Conservation (phyloP, 805 yeast species). For the Yamadazyma philogaea region DNA sequence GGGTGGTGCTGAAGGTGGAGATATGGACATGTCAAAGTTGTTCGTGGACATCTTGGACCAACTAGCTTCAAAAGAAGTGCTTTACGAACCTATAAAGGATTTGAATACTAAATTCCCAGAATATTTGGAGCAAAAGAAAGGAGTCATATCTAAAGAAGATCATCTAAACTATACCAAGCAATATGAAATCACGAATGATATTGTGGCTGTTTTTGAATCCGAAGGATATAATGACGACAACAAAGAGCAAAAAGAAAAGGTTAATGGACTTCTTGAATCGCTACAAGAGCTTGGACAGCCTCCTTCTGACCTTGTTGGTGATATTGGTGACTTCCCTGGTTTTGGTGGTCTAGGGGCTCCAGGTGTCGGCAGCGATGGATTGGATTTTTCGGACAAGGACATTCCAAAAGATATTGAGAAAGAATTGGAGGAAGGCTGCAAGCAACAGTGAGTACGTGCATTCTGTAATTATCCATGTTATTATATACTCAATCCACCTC, state of each 20-base stretch:
- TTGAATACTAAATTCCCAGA: slow-evolving; percentile 67
- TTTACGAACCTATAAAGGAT: slow-evolving; percentile 86
- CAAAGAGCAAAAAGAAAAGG: slow-evolving; percentile 43
- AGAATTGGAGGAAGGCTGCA: slow-evolving; percentile 57
- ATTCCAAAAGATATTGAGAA: slow-evolving; percentile 52
- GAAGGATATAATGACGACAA: slow-evolving; percentile 56
- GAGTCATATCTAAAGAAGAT: slow-evolving; percentile 44
- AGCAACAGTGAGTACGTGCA: slow-evolving; percentile 29
- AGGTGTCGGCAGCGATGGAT: slow-evolving; percentile 33
- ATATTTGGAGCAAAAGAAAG: slow-evolving; percentile 60
- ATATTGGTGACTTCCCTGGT: slow-evolving; percentile 45
- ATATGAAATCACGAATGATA: slow-evolving; percentile 54
- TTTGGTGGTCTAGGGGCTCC: slow-evolving; percentile 42
- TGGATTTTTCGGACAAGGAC: slow-evolving; percentile 51
- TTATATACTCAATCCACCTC: slow-evolving; percentile 27
- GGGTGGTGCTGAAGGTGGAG: slow-evolving; percentile 40
- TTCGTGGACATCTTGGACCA: slow-evolving; percentile 75
- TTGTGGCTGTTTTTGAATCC: slow-evolving; percentile 65
- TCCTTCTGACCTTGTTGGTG: slow-evolving; percentile 70
- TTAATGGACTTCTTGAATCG: slow-evolving; percentile 60
- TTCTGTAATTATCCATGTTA: slow-evolving; percentile 11
- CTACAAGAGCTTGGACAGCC: slow-evolving; percentile 77
- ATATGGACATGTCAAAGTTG: slow-evolving; percentile 59
- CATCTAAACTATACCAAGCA: slow-evolving; percentile 58
- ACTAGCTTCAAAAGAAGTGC: slow-evolving; percentile 76